A percentile compares a stretch with the other conserved stretches of the same genome.
These are phyloP conservation scores for Helichrysum umbraculigerum DNA, from an alignment of 129 eudicot genomes.

Conservation along the genomic window DNA sequence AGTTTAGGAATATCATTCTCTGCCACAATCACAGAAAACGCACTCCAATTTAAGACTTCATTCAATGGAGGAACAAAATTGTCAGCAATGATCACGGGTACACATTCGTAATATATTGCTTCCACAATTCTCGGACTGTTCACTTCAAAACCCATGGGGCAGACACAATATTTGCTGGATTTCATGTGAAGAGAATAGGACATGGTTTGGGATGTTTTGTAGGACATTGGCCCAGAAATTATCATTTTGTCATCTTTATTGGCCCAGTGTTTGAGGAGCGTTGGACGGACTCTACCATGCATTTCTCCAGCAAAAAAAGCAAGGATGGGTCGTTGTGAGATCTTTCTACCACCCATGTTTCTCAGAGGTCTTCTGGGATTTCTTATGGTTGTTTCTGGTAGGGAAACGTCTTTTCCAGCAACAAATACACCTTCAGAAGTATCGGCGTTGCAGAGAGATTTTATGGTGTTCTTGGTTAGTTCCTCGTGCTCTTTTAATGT, in stretches of 20 bases:
- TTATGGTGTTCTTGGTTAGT: constrained; percentile 67
- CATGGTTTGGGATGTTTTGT: constrained; percentile 45
- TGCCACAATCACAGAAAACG: constrained; percentile 66
- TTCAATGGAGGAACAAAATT: constrained; percentile 71
- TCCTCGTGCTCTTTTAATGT: constrained; percentile 68
- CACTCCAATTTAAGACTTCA: constrained; percentile 80
- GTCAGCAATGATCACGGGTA: constrained; percentile 94
- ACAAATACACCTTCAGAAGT: constrained; percentile 72
- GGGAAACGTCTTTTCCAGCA: constrained; percentile 74
- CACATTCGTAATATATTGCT: constrained; percentile 85
- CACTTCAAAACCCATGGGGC: constrained; percentile 96
- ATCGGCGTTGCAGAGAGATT: constrained; percentile 91
- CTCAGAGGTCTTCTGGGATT: constrained; percentile 61
- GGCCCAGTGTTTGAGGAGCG: constrained; percentile 65
- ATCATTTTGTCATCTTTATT: constrained; percentile 69
- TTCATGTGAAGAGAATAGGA: constrained; percentile 83
- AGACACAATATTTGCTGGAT: constrained; percentile 87
- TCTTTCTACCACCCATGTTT: constrained; percentile 76
- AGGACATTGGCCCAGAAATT: constrained; percentile 62
- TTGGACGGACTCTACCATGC: constrained; percentile 91
- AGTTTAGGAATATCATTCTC: constrained; percentile 79
- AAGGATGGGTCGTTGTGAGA: constrained; percentile 79
- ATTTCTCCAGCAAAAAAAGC: constrained; percentile 87
- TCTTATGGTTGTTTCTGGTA: constrained; percentile 84
- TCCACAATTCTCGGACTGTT: constrained; percentile 97